These are phyloP conservation scores for Marasmius sp. DNA, from an alignment of 1,284 basidiomycete genomes.

Conservation along the genomic window DNA sequence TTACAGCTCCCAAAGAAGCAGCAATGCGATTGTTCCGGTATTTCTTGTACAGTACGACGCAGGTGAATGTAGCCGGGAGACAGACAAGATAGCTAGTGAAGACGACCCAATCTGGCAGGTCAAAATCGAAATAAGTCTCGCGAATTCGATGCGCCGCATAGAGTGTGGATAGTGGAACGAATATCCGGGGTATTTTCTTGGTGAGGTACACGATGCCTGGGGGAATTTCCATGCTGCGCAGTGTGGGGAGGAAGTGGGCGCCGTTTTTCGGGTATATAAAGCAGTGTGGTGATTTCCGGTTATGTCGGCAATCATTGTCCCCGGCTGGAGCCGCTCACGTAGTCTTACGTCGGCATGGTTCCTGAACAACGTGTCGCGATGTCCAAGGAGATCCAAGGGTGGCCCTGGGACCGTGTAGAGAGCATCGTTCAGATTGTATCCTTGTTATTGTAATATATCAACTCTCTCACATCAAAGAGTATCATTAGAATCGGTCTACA, in stretches of 20 bases:
- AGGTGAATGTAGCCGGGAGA: constrained; percentile 25
- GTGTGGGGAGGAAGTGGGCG: background rate
- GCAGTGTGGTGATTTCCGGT: no score
- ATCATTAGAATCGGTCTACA: no score
- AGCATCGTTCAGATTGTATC: no score
- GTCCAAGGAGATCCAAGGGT: no score
- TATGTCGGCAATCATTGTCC: background rate
- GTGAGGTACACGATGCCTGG: constrained; percentile 30
- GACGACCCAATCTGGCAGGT: constrained; percentile 15
- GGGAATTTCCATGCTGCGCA: constrained; percentile 16
- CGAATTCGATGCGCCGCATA: constrained; percentile 13
- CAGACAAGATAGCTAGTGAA: constrained; percentile 23
- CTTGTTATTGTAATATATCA: no score
- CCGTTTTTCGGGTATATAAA: background rate
- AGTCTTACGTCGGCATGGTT: background rate
- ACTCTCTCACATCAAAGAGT: no score
- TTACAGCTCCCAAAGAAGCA: constrained; percentile 29
- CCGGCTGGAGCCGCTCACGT: no score
- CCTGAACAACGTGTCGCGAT: background rate
- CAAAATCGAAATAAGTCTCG: constrained; percentile 1
- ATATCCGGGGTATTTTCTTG: constrained; percentile 22
- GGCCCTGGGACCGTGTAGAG: no score
- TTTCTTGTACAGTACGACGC: constrained; percentile 21
- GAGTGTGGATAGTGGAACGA: constrained; percentile 17
- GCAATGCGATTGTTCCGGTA: constrained; percentile 25